Percentiles rank a stretch among this genome's conserved stretches.
These are phyloP conservation scores for Cytospora chrysosperma DNA, from an alignment of 2,329 filamentous ascomycete genomes.

Conservation along the genomic window DNA sequence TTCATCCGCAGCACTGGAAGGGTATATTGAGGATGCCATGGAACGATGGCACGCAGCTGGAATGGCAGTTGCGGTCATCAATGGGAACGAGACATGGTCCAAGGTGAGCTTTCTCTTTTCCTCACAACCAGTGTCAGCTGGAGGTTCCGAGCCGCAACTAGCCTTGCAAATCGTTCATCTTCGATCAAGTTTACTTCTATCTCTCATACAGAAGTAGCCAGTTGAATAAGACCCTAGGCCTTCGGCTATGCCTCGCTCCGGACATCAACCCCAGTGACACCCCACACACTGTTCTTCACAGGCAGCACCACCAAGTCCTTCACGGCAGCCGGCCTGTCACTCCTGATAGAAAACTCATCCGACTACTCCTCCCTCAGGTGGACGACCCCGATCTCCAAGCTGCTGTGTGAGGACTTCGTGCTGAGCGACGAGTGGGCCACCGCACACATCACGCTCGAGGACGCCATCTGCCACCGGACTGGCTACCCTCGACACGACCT, in stretches of 20 bases:
- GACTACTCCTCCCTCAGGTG: constrained; percentile 43
- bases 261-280: constrained; percentile 35
- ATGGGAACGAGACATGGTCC: constrained; percentile 42
- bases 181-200: too few relatives aligned
- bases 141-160: too few relatives aligned
- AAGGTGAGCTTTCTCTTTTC: too few relatives aligned
- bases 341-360: constrained; percentile 46
- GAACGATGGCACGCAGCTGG: constrained; percentile 48
- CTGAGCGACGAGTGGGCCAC: constrained; percentile 47
- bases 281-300: constrained; percentile 53
- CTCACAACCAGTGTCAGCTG: too few relatives aligned
- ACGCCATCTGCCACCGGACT: constrained; percentile 52
- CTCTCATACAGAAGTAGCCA: neutral
- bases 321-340: constrained; percentile 47
- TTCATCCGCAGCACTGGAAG: constrained; percentile 1
- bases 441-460: constrained; percentile 50
- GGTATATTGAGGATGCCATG: constrained; percentile 32
- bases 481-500: constrained; percentile 47
- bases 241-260: constrained; percentile 37
- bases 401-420: constrained; percentile 54
- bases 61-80: constrained; percentile 47
- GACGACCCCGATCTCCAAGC: constrained; percentile 44
- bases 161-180: too few relatives aligned
- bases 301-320: constrained; percentile 59
- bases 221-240: constrained; percentile 34